Base-by-base conservation (phyloP, 2,329 filamentous ascomycete species). In the Didymella pomorum region DNA sequence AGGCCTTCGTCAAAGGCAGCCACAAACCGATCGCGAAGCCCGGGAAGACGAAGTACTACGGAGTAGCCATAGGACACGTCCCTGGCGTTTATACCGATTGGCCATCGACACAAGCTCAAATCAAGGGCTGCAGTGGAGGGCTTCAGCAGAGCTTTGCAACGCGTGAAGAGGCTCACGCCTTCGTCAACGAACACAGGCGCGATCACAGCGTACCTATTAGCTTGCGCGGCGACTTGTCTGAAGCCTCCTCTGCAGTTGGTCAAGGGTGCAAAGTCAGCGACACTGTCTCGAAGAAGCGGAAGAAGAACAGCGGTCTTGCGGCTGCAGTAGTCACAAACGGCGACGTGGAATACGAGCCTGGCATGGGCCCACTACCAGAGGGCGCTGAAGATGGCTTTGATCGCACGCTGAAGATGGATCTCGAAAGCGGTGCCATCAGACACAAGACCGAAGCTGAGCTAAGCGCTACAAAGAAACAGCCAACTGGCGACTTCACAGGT, bases 91-190 rank as follows among this genome's bases (percentile, higher is more conserved):
- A 89, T 71, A 84, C 82, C 4, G 83, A 84, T 52, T 89, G 93
- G 92, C 76, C 84, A 12, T 85, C 87, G 41, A 91, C 90, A 11
- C 83, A 89, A 60, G 82, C 87, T 63, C 90, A 94, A 63, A 91
- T 95, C 61, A 86, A 82, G 29, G 91, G 89, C 2, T 89, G 88
- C 71, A 89, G 89, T 67, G 87, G 87, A 5, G 85, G 86, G 4
- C 86, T 84, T 58, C 86, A 82, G 55, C 79, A 79, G 66, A 73
- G 72, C 8, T 84, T 84, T 62, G 71, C 78, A 37, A 83, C 79
- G 7, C 70, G 71, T 25, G 82, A 82, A 56, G 92, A 96, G 75
- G 94, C 94, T 0, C 87, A 94, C 70, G 86, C 86, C 20, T 97
- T 91, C 73, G 90, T 97, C 11, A 62, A 67, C 39, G 66, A 65